Conservation (phyloP, 2,329 filamentous ascomycete species). For the Botryotinia calthae region DNA sequence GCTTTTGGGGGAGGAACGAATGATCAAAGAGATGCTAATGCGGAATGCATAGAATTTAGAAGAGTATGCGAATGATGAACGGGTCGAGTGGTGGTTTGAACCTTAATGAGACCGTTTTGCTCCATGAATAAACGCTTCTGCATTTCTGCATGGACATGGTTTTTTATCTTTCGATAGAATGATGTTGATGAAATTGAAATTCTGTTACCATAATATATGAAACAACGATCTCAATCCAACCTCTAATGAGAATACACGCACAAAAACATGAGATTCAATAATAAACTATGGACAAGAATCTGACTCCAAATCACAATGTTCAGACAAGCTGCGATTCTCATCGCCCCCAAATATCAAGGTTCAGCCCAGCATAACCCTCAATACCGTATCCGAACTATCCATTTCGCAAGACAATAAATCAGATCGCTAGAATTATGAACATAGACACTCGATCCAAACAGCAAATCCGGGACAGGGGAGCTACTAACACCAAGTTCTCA, state of each 20-base stretch:
- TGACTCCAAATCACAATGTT: neutral
- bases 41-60: neutral
- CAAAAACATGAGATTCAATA: neutral
- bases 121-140: too few relatives aligned
- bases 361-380: neutral
- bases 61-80: neutral
- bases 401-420: neutral
- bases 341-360: neutral
- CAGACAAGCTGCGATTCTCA: neutral
- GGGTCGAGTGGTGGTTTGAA: neutral
- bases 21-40: neutral
- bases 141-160: too few relatives aligned
- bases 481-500: neutral
- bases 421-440: neutral
- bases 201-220: rapidly evolving
- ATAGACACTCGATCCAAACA: neutral
- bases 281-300: neutral
- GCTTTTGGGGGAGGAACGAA: neutral
- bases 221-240: neutral
- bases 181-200: neutral
- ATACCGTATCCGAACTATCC: neutral
- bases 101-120: neutral
- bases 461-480: neutral
- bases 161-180: neutral
- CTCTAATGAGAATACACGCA: neutral